Conservation (phyloP, 2,329 filamentous ascomycete genomes). For the Claviceps monticola region DNA sequence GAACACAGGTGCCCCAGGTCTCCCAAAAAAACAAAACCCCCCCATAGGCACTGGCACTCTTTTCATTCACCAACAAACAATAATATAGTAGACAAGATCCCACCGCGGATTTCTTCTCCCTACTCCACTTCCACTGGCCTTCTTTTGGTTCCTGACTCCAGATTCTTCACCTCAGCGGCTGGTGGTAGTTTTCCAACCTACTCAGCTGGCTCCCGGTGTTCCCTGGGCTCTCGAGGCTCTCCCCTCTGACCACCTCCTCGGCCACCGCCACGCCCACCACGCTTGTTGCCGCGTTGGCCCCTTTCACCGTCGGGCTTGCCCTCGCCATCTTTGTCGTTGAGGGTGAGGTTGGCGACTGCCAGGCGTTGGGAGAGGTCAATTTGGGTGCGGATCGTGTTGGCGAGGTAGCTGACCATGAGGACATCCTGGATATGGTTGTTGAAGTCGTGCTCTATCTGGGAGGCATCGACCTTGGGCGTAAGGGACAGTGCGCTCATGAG, state of each 20-base stretch:
- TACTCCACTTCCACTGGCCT: conserved; percentile 1
- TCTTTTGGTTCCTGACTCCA: not conserved
- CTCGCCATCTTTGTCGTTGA: conserved; percentile 35
- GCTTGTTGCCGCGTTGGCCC: conserved; percentile 35
- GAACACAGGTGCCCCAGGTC: conserved; percentile 18
- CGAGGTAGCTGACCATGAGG: conserved; percentile 92
- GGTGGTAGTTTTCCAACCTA: conserved; percentile 10
- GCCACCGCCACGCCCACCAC: conserved; percentile 37
- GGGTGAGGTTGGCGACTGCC: conserved; percentile 57
- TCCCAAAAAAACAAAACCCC: conserved; percentile 2
- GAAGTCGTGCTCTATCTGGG: conserved; percentile 92
- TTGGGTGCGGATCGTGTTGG: conserved; percentile 97
- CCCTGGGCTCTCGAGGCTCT: conserved; percentile 31
- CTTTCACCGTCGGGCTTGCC: conserved; percentile 31
- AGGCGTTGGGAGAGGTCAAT: conserved; percentile 95
- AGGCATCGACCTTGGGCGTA: conserved; percentile 83
- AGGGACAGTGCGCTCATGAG: conserved; percentile 86
- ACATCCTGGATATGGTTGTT: conserved; percentile 99
- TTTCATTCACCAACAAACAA: too few relatives aligned
- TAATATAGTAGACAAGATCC: too few relatives aligned
- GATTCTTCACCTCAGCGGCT: too few relatives aligned
- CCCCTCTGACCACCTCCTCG: conserved; percentile 37
- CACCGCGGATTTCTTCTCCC: too few relatives aligned
- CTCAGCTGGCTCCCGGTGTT: conserved; percentile 20
- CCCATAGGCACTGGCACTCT: not conserved